phyloP scores from a whole-genome alignment of 345 rosid species.

The Aquilaria sinensis region DNA sequence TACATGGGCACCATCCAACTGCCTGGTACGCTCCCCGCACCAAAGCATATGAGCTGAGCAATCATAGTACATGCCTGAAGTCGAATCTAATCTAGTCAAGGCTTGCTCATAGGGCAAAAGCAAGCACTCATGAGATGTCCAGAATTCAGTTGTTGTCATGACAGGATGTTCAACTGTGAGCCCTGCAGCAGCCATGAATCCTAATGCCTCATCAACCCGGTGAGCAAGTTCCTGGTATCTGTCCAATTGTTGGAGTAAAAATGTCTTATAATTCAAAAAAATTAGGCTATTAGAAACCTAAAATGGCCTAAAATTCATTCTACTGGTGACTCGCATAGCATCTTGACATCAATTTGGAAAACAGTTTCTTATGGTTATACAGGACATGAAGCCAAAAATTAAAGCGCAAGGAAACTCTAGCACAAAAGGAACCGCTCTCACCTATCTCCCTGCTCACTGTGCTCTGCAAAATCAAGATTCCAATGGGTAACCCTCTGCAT shows the following conservation, averaged over 20 bases:
- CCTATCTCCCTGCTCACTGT: constrained; percentile 63
- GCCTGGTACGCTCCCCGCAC: constrained; percentile 67
- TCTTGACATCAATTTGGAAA: not conserved
- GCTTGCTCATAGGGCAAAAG: constrained; percentile 60
- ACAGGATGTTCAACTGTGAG: constrained; percentile 49
- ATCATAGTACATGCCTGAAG: constrained; percentile 52
- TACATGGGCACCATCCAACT: constrained; percentile 58
- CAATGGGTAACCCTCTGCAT: constrained; percentile 61
- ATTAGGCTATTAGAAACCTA: not conserved
- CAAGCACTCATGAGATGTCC: constrained; percentile 65
- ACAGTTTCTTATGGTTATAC: not conserved
- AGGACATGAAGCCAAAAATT: not conserved
- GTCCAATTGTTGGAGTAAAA: not conserved
- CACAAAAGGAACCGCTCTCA: constrained; percentile 7
- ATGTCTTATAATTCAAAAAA: not conserved
- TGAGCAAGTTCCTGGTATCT: constrained; percentile 53
- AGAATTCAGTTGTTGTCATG: constrained; percentile 60
- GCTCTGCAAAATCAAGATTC: constrained; percentile 57
- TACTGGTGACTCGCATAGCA: not conserved
- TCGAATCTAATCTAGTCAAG: constrained; percentile 53
- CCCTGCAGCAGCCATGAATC: constrained; percentile 67
- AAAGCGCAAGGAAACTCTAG: not conserved
- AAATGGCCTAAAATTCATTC: not conserved
- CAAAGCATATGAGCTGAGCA: constrained; percentile 70
- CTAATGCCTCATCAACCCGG: constrained; percentile 60